Evolutionary conservation across 495 filamentous ascomycete species (phyloP), one percentile per base, ranked within the genome.

Genomic region (Ascodesmis nigricans): DNA sequence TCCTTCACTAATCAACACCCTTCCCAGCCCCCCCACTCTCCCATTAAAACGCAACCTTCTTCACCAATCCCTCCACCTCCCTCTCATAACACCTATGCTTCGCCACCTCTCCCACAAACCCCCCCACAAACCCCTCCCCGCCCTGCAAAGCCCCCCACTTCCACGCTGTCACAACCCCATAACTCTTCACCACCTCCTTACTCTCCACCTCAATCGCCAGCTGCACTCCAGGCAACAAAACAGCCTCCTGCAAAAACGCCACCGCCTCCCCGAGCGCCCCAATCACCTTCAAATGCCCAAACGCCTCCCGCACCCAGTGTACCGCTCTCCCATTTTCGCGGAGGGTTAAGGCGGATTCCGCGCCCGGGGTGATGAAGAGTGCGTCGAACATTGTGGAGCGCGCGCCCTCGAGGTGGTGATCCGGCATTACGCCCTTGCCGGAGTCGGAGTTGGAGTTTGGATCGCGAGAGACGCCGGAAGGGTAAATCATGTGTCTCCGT

Each of bases 381-480:
- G 79, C 71, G 48, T 91, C 83, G 43, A 91, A 84, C 57, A 91
- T 66, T 3, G 79, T 91, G 3, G 71, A 78, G 23, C 80, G 73
- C 69, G 75, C 69, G 3, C 75, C 79, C 33, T 79, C 69, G 39
- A 87, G 67, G 47, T 83, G 75, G 46, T 91, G 78, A 41, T 87
- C 75, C 0, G 83, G 70, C 19, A 63, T 55, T 0, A 78, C 58
- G 10, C 66, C 71, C 32, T 55, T 56, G 14, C 53, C 50, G 42
- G 63, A 62, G 16, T 62, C 65, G 1, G 32, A 37, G 14, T 38
- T 27, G 7, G 33, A 24, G 3, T 28, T 31, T n/a, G 44, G 30
- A 25, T 43, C 28, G n/a, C n/a, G n/a, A n/a, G n/a, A n/a, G 6
- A 42, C 25, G 3, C 45, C 40, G 0, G 60, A 64, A 7, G 77